Conservation (phyloP, 78 protist species). For the Guillardia theta region DNA sequence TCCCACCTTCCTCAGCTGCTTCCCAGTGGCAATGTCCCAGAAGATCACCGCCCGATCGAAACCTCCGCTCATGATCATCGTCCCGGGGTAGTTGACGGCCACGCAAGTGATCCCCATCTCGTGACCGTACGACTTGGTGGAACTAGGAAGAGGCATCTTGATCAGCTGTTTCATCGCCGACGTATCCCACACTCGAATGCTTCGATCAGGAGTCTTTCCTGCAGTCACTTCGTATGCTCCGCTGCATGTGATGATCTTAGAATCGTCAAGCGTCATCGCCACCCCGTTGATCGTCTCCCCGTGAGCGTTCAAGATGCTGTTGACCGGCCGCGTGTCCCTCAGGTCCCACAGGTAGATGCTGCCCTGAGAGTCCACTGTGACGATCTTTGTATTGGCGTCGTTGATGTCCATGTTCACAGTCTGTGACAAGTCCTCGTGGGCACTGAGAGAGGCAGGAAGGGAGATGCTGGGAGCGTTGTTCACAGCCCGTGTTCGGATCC, state of each 20-base stretch:
- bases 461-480: not conserved
- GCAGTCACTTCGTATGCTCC: too few relatives aligned
- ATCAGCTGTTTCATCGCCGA: too few relatives aligned
- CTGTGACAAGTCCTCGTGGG: too few relatives aligned
- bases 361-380: not conserved
- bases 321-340: not conserved
- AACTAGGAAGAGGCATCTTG: not conserved
- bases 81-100: not conserved
- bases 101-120: not conserved
- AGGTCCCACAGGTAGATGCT: not conserved
- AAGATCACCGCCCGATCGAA: not conserved
- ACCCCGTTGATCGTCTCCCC: not conserved
- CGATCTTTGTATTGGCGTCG: too few relatives aligned
- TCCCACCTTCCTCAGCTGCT: not conserved
- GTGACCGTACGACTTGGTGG: not conserved
- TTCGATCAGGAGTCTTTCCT: too few relatives aligned
- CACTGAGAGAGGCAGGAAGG: too few relatives aligned
- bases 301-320: not conserved
- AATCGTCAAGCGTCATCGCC: not conserved
- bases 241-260: too few relatives aligned
- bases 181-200: too few relatives aligned
- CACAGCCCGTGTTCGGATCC: not conserved
- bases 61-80: constrained; percentile 24
- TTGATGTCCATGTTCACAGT: too few relatives aligned
- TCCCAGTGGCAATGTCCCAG: not conserved